phyloP scores from a whole-genome alignment of 257 asterid genomes.

The Ophiorrhiza pumila region DNA sequence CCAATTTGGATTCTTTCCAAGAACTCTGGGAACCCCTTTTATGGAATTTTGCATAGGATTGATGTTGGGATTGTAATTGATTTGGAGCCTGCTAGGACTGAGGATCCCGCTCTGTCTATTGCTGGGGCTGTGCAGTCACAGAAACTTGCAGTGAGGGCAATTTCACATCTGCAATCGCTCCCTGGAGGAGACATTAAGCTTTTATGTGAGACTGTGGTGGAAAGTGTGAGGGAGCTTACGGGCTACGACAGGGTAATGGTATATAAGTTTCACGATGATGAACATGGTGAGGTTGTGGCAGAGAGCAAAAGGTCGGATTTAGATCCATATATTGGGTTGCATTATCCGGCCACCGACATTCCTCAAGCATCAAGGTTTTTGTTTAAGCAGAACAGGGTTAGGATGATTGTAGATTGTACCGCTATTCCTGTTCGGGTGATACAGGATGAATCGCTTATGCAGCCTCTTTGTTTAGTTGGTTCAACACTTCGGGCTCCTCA shows the following conservation, averaged over 20 bases:
- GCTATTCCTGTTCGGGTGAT: conserved; percentile 43
- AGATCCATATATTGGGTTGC: conserved; percentile 59
- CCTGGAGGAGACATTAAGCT: conserved; percentile 79
- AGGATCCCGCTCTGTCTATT: conserved; percentile 72
- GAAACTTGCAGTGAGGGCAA: conserved; percentile 77
- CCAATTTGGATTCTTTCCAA: conserved; percentile 74
- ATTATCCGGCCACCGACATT: conserved; percentile 61
- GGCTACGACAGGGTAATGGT: conserved; percentile 88
- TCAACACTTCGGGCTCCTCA: conserved; percentile 64
- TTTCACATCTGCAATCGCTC: conserved; percentile 74
- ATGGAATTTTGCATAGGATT: conserved; percentile 74
- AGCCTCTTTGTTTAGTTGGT: conserved; percentile 62
- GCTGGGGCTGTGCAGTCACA: conserved; percentile 91
- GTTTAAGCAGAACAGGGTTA: conserved; percentile 60
- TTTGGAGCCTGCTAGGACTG: conserved; percentile 76
- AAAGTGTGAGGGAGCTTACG: conserved; percentile 64
- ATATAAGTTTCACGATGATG: conserved; percentile 83
- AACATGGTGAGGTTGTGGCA: conserved; percentile 66
- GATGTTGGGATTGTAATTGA: conserved; percentile 85
- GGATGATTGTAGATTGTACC: conserved; percentile 61
- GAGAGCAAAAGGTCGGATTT: conserved; percentile 58
- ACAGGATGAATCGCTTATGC: conserved; percentile 57
- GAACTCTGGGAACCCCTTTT: conserved; percentile 68
- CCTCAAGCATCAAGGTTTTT: conserved; percentile 67
- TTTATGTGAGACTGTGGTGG: conserved; percentile 70